Evolutionary conservation across 1,284 basidiomycete genomes (phyloP).

Genomic region (Ceratobasidium sp.): DNA sequence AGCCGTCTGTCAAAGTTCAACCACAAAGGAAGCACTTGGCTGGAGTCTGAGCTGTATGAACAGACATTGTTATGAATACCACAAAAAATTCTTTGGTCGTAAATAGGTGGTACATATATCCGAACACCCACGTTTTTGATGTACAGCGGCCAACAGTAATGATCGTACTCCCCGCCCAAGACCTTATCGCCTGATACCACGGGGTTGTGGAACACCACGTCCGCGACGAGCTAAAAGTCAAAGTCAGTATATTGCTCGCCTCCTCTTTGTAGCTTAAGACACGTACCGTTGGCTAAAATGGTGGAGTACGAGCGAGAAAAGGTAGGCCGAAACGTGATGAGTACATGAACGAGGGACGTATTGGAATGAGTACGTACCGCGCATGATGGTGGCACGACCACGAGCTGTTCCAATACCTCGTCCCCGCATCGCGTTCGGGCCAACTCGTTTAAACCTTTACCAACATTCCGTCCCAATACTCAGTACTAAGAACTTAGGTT

Average conservation of each 20-base stretch:
- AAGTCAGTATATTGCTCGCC: conserved; percentile 39
- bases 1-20: background rate
- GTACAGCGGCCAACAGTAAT: background rate
- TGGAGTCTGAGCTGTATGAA: background rate
- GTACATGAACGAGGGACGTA: conserved; percentile 19
- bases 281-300: conserved; percentile 74
- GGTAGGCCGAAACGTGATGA: background rate
- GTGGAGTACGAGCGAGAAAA: conserved; percentile 46
- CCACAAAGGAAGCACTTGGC: no score
- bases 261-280: conserved; percentile 22
- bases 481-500: background rate
- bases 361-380: conserved; percentile 69
- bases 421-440: conserved; percentile 98
- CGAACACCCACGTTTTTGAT: conserved; percentile 30
- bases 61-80: background rate
- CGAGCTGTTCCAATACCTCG: conserved; percentile 98
- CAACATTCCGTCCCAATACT: conserved; percentile 46
- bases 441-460: conserved; percentile 95
- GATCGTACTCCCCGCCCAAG: background rate
- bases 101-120: conserved; percentile 24
- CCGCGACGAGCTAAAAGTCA: conserved; percentile 78
- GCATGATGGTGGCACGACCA: conserved; percentile 96
- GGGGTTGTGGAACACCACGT: conserved; percentile 72
- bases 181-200: conserved; percentile 81
- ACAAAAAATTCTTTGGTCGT: background rate